Conservation (phyloP, 441 rosid genomes). For the Mallotus japonicus region DNA sequence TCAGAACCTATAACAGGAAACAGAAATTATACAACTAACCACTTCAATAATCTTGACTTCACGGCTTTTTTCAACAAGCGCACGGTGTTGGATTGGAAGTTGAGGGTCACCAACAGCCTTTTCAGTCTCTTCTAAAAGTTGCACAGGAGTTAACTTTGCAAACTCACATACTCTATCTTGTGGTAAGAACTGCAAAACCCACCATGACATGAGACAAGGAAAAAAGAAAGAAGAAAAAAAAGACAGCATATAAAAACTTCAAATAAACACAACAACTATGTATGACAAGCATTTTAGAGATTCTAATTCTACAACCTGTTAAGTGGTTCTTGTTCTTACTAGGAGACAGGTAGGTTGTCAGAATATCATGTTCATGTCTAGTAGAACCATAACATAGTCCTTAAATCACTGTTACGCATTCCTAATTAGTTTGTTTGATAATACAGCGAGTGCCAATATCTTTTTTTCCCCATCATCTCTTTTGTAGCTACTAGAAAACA, state of each 20-base stretch:
- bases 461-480: neutral
- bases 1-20: conserved; percentile 2
- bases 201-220: conserved; percentile 9
- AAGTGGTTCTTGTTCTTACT: neutral
- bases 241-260: neutral
- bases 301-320: neutral
- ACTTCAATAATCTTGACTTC: conserved; percentile 67
- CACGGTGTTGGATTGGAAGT: conserved; percentile 73
- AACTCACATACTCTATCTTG: conserved; percentile 97
- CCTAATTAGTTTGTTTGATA: neutral
- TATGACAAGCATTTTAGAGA: neutral
- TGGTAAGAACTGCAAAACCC: conserved; percentile 61
- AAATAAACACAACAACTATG: neutral
- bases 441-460: neutral
- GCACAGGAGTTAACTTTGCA: conserved; percentile 90
- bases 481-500: neutral
- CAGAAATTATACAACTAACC: conserved; percentile 31
- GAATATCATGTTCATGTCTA: neutral
- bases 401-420: neutral
- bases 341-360: neutral
- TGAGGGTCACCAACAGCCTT: conserved; percentile 97
- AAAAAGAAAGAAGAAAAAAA: neutral
- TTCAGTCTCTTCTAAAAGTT: conserved; percentile 94
- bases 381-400: neutral
- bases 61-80: conserved; percentile 74